Conservation (phyloP, 768 basidiomycete genomes). For the Suillus hirtellus region DNA sequence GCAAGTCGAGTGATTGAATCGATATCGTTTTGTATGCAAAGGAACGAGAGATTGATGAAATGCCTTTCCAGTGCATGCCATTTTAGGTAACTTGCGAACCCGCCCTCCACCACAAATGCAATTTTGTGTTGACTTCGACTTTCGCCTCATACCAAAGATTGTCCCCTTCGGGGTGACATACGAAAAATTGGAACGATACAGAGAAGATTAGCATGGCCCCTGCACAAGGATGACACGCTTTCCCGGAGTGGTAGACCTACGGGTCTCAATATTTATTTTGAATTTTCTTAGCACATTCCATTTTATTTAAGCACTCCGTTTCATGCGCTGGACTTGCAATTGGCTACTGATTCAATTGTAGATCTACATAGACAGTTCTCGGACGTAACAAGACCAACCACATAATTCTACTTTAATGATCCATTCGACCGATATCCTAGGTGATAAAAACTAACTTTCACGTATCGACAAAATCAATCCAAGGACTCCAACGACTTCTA, state of each 20-base stretch:
- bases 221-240: constrained; percentile 99
- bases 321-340: too few species aligned
- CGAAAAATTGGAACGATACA: constrained; percentile 99
- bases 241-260: constrained; percentile 81
- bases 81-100: neutral
- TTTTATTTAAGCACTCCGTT: too few species aligned
- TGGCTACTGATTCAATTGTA: neutral
- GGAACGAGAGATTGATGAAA: too few species aligned
- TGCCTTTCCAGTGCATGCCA: neutral
- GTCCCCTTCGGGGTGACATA: constrained; percentile 93
- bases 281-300: constrained; percentile 1
- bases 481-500: neutral
- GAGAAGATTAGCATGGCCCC: constrained; percentile 99
- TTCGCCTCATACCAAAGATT: constrained; percentile 15
- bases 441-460: neutral
- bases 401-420: too few species aligned
- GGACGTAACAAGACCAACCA: too few species aligned
- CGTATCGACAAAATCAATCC: neutral
- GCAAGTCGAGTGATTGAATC: neutral
- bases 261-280: constrained; percentile 43
- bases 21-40: too few species aligned
- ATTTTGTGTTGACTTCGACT: constrained; percentile 9
- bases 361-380: neutral
- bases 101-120: neutral
- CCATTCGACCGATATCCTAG: neutral